Base-by-base conservation (phyloP, 441 rosid species). In the Omphalea diandra region DNA sequence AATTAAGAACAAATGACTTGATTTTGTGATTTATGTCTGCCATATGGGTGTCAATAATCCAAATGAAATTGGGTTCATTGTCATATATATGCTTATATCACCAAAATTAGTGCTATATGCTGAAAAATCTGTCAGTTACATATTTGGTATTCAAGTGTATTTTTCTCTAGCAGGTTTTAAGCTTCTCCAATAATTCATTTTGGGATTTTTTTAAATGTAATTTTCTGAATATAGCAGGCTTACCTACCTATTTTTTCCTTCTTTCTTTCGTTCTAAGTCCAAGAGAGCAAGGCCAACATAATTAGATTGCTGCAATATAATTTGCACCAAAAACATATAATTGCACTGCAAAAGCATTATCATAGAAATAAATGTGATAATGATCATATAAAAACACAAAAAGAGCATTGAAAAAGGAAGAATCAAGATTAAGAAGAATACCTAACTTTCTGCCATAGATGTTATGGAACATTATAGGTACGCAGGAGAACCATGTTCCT, bases 401-500 rank as follows among this genome's bases (percentile, higher is more conserved):
- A 52, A 44, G 11, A 27, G 5, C 7, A 65, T 7, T 24, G 35
- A 24, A 18, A 50, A 64, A 55, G 53, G 29, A n/a, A 22, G 2
- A n/a, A 31, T n/a, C 9, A 27, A n/a, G 1, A 66, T 35, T 29
- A 65, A 35, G 49, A 68, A 70, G 14, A 70, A 68, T 50, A 14
- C 76, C 26, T 64, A 76, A 77, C 85, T 73, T 79, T 75, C 22
- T 41, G 65, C 32, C 40, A 36, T 66, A 59, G 41, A 46, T n/a
- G n/a, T n/a, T n/a, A 4, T 26, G 57, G n/a, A 60, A 55, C 35
- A n/a, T 7, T 33, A 27, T 32, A 27, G 52, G 62, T 58, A 55
- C 66, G 54, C 33, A 59, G 63, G 24, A 69, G 86, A 83, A 83
- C 75, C 83, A 38, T 81, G 79, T 79, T 81, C 83, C 61, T 43